phyloP scores from a whole-genome alignment of 768 basidiomycete species.

The Auricularia heimuer region DNA sequence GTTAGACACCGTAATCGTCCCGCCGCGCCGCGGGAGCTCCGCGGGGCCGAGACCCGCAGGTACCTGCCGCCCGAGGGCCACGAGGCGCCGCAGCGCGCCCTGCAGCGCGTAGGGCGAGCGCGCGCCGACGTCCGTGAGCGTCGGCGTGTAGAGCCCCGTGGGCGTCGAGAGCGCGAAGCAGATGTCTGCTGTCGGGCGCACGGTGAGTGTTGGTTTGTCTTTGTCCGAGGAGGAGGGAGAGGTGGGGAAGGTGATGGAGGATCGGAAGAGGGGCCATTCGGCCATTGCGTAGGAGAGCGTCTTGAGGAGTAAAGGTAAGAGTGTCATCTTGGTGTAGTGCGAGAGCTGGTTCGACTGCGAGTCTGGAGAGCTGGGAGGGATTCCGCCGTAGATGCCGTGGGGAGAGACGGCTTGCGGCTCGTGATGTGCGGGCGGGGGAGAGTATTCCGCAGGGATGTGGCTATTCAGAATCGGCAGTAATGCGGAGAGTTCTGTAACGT shows the following conservation, averaged over 20 bases:
- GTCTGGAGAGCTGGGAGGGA: conserved; percentile 1
- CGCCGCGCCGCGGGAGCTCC: conserved; percentile 68
- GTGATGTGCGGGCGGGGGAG: conserved; percentile 30
- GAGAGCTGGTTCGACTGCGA: conserved; percentile 24
- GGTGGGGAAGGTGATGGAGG: conserved; percentile 47
- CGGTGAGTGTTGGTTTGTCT: conserved; percentile 53
- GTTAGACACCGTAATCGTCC: conserved; percentile 74
- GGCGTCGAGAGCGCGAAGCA: conserved; percentile 69
- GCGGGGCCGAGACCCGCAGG: conserved; percentile 53
- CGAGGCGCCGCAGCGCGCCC: conserved; percentile 48
- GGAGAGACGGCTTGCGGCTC: conserved; percentile 32
- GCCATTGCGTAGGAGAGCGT: conserved; percentile 70
- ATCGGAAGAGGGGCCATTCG: conserved; percentile 77
- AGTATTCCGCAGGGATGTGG: conserved; percentile 54
- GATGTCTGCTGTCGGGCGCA: conserved; percentile 71
- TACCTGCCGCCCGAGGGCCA: conserved; percentile 53
- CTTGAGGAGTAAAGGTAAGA: conserved; percentile 77
- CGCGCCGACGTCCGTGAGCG: conserved; percentile 44
- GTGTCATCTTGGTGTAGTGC: conserved; percentile 60
- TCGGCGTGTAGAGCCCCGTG: conserved; percentile 76
- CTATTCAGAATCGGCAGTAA: conserved; percentile 55
- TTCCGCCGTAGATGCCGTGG: conserved; percentile 8
- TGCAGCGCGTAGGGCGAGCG: conserved; percentile 52
- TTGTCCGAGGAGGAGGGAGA: too few relatives aligned
- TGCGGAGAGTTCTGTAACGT: conserved; percentile 58